Conservation (phyloP, 257 asterid genomes). For the Ophiorrhiza pumila region DNA sequence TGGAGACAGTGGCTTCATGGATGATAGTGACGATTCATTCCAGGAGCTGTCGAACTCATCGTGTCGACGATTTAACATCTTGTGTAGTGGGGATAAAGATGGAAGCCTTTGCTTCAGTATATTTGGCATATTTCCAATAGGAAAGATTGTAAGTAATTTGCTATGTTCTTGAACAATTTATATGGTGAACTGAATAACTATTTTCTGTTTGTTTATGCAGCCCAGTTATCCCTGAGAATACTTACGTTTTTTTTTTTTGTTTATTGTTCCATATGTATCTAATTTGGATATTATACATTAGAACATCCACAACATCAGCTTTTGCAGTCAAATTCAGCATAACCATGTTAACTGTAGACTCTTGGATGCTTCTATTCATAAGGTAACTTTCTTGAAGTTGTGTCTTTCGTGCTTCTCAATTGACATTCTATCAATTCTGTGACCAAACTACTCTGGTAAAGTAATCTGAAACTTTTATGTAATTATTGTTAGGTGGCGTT, state of each 20-base stretch:
- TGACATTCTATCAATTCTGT: not conserved
- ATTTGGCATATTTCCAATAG: conserved; percentile 93
- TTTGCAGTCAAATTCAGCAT: conserved; percentile 36
- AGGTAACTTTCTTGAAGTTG: conserved; percentile 42
- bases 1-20: conserved; percentile 79
- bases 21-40: conserved; percentile 71
- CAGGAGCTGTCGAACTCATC: conserved; percentile 86
- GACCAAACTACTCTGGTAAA: not conserved
- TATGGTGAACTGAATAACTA: conserved; percentile 1
- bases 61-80: conserved; percentile 67
- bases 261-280: conserved; percentile 24
- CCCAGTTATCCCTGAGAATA: not conserved
- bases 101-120: conserved; percentile 86
- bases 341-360: conserved; percentile 43
- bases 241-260: conserved; percentile 8
- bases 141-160: conserved; percentile 74
- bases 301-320: conserved; percentile 62
- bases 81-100: conserved; percentile 92
- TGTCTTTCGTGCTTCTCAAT: not conserved
- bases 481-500: conserved; percentile 60
- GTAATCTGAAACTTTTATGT: conserved; percentile 16
- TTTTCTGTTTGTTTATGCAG: not conserved
- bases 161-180: conserved; percentile 6
- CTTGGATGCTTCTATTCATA: conserved; percentile 59
- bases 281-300: conserved; percentile 33